These are phyloP conservation scores for Suaeda aralocaspica DNA, from an alignment of 148 eudicot species.

Conservation along the genomic window DNA sequence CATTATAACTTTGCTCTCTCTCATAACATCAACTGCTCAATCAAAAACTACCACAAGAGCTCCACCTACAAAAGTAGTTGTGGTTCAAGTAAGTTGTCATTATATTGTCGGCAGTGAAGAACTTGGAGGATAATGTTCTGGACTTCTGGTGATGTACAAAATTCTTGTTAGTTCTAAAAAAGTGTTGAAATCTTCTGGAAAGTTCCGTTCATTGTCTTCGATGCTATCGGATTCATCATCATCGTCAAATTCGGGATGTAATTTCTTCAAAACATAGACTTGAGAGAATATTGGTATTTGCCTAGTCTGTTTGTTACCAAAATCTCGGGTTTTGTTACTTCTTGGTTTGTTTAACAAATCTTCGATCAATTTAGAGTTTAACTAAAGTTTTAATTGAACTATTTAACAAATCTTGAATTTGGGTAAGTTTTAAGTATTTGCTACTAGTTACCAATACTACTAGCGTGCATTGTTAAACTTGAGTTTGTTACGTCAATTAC, in stretches of 20 bases:
- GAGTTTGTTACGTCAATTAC: neutral
- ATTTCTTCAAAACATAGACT: constrained; percentile 28
- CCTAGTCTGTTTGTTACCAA: too few relatives aligned
- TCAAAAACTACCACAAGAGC: constrained; percentile 14
- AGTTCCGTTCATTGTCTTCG: constrained; percentile 24
- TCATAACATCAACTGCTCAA: constrained; percentile 15
- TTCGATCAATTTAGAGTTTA: too few relatives aligned
- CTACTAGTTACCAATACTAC: too few relatives aligned
- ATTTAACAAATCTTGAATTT: too few relatives aligned
- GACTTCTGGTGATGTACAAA: constrained; percentile 64
- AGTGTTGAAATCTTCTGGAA: constrained; percentile 16
- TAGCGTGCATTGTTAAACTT: too few relatives aligned
- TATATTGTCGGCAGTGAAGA: constrained; percentile 29
- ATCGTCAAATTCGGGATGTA: constrained; percentile 25
- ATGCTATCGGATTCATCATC: constrained; percentile 13
- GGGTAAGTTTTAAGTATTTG: too few relatives aligned
- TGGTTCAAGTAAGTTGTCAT: constrained; percentile 18
- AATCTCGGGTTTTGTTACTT: too few relatives aligned
- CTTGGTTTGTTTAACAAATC: too few relatives aligned
- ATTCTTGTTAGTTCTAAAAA: constrained; percentile 27
- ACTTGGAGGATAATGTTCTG: constrained; percentile 49
- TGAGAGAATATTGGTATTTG: constrained; percentile 44
- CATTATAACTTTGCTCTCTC: constrained; percentile 6
- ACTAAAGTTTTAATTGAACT: too few relatives aligned
- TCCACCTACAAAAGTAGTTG: constrained; percentile 19